Conservation (phyloP, 2,329 filamentous ascomycete genomes). For the Penicillium italicum region DNA sequence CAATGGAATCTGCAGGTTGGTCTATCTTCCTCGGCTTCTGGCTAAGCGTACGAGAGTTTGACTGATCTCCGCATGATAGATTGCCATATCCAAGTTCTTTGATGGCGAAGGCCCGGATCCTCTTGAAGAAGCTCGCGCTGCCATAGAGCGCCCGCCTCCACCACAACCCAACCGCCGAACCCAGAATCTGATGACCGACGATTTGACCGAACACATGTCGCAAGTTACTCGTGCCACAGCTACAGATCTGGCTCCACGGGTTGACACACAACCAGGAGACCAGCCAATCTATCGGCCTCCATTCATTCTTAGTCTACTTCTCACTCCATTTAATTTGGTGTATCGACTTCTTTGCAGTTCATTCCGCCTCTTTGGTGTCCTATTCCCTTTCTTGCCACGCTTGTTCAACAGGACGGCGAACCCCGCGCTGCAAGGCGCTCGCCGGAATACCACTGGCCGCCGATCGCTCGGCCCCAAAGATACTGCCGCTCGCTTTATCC, state of each 20-base stretch:
- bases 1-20: slow-evolving; percentile 91
- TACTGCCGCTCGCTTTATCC: slow-evolving; percentile 79
- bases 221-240: slow-evolving; percentile 38
- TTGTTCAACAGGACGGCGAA: slow-evolving; percentile 47
- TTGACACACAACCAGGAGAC: slow-evolving; percentile 70
- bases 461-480: slow-evolving; percentile 79
- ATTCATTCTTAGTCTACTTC: slow-evolving; percentile 70
- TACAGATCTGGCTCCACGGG: slow-evolving; percentile 70
- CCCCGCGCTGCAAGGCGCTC: slow-evolving; percentile 46
- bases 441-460: slow-evolving; percentile 63
- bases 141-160: slow-evolving; percentile 57
- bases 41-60: slow-evolving; percentile 5
- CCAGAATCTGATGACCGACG: slow-evolving; percentile 64
- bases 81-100: slow-evolving; percentile 96
- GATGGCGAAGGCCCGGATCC: slow-evolving; percentile 87
- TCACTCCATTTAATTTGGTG: slow-evolving; percentile 75
- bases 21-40: not conserved
- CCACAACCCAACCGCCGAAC: slow-evolving; percentile 60
- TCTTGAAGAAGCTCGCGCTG: slow-evolving; percentile 69
- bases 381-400: slow-evolving; percentile 77
- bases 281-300: slow-evolving; percentile 67
- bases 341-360: slow-evolving; percentile 65
- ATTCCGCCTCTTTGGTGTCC: slow-evolving; percentile 69
- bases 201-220: slow-evolving; percentile 34
- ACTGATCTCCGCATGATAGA: slow-evolving; percentile 52